phyloP scores from a whole-genome alignment of 768 basidiomycete species.

The Hericium coralloides region DNA sequence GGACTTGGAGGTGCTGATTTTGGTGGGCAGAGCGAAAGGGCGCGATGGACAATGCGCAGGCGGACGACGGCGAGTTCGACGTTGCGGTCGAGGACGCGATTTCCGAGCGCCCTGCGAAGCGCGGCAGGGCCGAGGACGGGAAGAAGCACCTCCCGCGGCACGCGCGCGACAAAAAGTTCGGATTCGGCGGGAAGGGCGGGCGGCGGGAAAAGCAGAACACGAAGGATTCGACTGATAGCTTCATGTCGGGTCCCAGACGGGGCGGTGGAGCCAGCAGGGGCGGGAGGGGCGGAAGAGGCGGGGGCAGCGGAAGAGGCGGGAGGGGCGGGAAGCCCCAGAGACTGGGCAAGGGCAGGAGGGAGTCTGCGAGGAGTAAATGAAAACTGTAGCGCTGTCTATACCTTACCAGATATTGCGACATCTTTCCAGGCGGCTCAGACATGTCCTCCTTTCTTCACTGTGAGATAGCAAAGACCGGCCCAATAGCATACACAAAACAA shows the following conservation, averaged over 20 bases:
- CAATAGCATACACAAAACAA: neutral
- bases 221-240: conserved; percentile 69
- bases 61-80: conserved; percentile 67
- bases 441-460: no score
- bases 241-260: conserved; percentile 29
- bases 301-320: conserved; percentile 23
- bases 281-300: conserved; percentile 25
- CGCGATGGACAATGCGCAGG: conserved; percentile 55
- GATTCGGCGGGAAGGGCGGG: conserved; percentile 58
- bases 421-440: no score
- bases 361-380: conserved; percentile 25
- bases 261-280: conserved; percentile 20
- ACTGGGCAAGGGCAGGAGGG: conserved; percentile 51
- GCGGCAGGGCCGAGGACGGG: conserved; percentile 25
- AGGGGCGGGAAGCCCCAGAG: conserved; percentile 28
- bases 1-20: no score
- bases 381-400: no score
- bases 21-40: conserved; percentile 66
- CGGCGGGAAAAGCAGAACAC: conserved; percentile 77
- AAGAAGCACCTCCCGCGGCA: conserved; percentile 38
- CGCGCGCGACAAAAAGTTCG: conserved; percentile 71
- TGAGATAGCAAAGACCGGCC: no score
- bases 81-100: conserved; percentile 88
- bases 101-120: conserved; percentile 60
- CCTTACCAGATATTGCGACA: no score